Evolutionary conservation across 768 basidiomycete genomes (phyloP).

Genomic region (Auriscalpium microsporum): DNA sequence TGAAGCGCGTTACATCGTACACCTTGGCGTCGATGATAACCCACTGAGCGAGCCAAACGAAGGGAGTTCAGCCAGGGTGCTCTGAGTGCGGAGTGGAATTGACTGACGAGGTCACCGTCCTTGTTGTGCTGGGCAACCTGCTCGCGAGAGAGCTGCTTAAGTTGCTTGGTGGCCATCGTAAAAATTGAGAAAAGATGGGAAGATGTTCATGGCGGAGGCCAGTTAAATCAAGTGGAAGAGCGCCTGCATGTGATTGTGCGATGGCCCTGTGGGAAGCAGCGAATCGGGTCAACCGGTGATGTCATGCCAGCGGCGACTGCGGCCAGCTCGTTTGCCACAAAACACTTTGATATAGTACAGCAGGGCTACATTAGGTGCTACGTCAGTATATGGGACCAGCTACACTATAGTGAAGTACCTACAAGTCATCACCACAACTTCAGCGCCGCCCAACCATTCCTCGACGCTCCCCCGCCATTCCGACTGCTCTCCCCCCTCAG

Average conservation of each 20-base stretch:
- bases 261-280: not conserved
- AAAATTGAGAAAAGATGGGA: not conserved
- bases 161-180: slow-evolving; percentile 21
- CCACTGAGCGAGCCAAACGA: slow-evolving; percentile 41
- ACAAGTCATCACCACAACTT: too few species aligned
- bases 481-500: not conserved
- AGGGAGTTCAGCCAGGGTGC: not conserved
- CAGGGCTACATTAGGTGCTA: too few species aligned
- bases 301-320: too few species aligned
- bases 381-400: too few species aligned
- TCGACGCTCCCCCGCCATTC: not conserved
- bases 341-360: too few species aligned
- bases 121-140: slow-evolving; percentile 81
- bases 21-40: slow-evolving; percentile 79
- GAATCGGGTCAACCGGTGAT: not conserved
- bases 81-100: not conserved
- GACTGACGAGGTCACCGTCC: slow-evolving; percentile 60
- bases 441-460: not conserved
- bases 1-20: slow-evolving; percentile 76
- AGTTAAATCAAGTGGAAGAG: not conserved
- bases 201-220: not conserved
- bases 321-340: too few species aligned
- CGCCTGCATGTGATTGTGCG: slow-evolving; percentile 3
- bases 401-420: too few species aligned
- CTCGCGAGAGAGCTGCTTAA: slow-evolving; percentile 48